phyloP scores from a whole-genome alignment of 129 eudicot species.

The Apium graveolens region DNA sequence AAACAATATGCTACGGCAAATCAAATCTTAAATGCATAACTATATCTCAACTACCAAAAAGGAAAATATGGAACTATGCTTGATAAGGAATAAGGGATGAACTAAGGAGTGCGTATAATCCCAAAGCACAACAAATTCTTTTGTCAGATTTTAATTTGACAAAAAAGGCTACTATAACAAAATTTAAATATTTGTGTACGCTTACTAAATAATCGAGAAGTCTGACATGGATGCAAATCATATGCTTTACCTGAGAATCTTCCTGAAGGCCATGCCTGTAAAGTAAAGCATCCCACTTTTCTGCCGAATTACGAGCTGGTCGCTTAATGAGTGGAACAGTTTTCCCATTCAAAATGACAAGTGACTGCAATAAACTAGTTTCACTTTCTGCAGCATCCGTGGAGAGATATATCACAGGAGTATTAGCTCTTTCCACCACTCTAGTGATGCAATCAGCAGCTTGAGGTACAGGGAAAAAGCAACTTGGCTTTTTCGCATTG shows the following conservation, averaged over 20 bases:
- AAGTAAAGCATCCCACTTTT: constrained; percentile 96
- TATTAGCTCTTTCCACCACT: constrained; percentile 73
- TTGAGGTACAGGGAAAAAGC: constrained; percentile 91
- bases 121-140: background rate
- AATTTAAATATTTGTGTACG: background rate
- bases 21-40: background rate
- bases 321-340: constrained; percentile 76
- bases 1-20: background rate
- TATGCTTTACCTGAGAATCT: constrained; percentile 65
- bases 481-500: constrained; percentile 89
- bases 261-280: constrained; percentile 77
- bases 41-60: background rate
- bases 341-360: constrained; percentile 58
- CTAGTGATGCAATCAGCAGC: constrained; percentile 89
- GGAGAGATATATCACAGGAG: constrained; percentile 89
- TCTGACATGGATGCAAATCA: background rate
- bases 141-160: background rate
- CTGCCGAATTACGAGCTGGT: constrained; percentile 80
- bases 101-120: background rate
- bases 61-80: background rate
- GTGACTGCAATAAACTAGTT: constrained; percentile 78
- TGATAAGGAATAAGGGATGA: background rate
- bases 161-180: background rate
- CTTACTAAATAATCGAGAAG: background rate
- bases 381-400: constrained; percentile 99